Evolutionary conservation across 768 basidiomycete species (phyloP).

Genomic region (Suillus alpinus): DNA sequence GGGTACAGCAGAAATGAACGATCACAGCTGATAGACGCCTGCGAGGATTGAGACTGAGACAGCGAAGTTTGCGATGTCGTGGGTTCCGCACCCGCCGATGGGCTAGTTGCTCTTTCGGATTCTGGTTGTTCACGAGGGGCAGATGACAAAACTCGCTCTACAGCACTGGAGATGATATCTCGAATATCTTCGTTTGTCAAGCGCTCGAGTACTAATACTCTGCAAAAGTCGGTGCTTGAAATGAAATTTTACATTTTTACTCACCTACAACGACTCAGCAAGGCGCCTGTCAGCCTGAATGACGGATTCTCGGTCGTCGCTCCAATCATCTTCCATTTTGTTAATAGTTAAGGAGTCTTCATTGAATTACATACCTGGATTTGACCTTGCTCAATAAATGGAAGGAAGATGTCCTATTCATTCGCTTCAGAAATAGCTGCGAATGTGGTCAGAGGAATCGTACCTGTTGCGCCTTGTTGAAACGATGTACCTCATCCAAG

Average conservation of each 20-base stretch:
- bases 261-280: conserved; percentile 75
- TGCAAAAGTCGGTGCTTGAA: conserved; percentile 31
- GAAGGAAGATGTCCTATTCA: conserved; percentile 71
- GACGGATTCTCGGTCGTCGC: conserved; percentile 91
- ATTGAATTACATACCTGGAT: conserved; percentile 47
- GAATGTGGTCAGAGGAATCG: background rate
- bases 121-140: background rate
- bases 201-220: conserved; percentile 72
- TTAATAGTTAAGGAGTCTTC: conserved; percentile 4
- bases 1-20: conserved; percentile 26
- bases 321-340: conserved; percentile 54
- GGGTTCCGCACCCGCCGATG: conserved; percentile 8
- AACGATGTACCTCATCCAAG: conserved; percentile 83
- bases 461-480: conserved; percentile 70
- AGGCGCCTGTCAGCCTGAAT: conserved; percentile 72
- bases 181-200: conserved; percentile 62
- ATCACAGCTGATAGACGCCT: conserved; percentile 12
- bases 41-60: conserved; percentile 18
- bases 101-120: background rate
- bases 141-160: conserved; percentile 32
- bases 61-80: conserved; percentile 15
- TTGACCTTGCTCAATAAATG: conserved; percentile 75
- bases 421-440: conserved; percentile 12
- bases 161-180: conserved; percentile 55
- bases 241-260: conserved; percentile 17